Evolutionary conservation across 495 filamentous ascomycete genomes (phyloP).

Genomic region (Lepraria neglecta): DNA sequence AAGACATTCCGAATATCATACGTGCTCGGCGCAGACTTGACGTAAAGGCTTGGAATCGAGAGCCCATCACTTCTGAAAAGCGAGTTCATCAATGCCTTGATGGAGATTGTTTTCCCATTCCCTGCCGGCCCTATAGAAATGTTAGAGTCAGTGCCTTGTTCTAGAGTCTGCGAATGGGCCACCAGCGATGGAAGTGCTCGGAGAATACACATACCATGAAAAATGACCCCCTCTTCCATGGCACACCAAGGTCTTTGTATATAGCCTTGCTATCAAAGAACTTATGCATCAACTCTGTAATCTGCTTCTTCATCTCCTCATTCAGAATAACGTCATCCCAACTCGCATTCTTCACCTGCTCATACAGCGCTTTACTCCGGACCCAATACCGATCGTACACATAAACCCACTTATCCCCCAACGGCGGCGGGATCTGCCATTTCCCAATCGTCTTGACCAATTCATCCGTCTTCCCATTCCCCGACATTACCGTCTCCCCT

Average conservation of each 20-base stretch:
- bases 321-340: slow-evolving; percentile 45
- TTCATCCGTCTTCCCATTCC: slow-evolving; percentile 33
- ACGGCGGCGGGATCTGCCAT: slow-evolving; percentile 29
- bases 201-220: slow-evolving; percentile 34
- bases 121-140: slow-evolving; percentile 32
- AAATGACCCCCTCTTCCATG: slow-evolving; percentile 46
- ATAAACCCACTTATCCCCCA: slow-evolving; percentile 35
- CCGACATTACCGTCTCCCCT: slow-evolving; percentile 31
- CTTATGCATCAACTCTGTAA: slow-evolving; percentile 35
- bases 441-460: slow-evolving; percentile 35
- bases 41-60: slow-evolving; percentile 48
- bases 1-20: slow-evolving; percentile 45
- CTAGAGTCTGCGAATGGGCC: too few relatives aligned
- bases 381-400: slow-evolving; percentile 36
- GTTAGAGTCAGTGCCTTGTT: too few relatives aligned
- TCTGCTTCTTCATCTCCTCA: slow-evolving; percentile 38
- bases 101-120: slow-evolving; percentile 65
- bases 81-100: slow-evolving; percentile 61
- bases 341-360: slow-evolving; percentile 35
- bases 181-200: too few relatives aligned
- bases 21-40: slow-evolving; percentile 41
- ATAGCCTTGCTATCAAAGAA: slow-evolving; percentile 42
- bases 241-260: slow-evolving; percentile 40
- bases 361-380: slow-evolving; percentile 16
- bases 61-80: slow-evolving; percentile 36